phyloP scores from a whole-genome alignment of 2,329 filamentous ascomycete genomes.

The Chrysoporthe austroafricana region DNA sequence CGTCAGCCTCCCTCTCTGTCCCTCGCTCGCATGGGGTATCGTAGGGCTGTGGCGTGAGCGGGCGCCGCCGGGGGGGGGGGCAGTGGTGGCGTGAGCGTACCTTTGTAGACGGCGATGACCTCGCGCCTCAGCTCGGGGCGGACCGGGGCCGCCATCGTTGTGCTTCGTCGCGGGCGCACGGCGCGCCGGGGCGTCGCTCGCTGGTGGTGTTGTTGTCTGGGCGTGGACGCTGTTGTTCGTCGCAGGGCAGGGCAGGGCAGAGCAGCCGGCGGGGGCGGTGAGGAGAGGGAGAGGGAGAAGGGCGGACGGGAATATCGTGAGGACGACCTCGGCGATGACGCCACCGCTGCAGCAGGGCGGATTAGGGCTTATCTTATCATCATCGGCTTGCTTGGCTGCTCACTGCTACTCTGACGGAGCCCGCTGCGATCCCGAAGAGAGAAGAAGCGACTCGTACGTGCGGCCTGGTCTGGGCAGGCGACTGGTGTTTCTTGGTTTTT shows the following conservation, averaged over 20 bases:
- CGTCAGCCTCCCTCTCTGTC: background rate
- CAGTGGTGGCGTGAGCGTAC: conserved; percentile 47
- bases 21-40: background rate
- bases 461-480: too few species aligned
- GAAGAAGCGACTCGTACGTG: too few species aligned
- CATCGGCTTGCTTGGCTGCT: conserved; percentile 4
- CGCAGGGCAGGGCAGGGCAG: background rate
- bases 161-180: background rate
- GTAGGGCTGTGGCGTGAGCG: too few species aligned
- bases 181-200: background rate
- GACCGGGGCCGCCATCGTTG: conserved; percentile 38
- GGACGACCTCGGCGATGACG: conserved; percentile 31
- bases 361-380: conserved; percentile 13
- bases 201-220: background rate
- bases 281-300: background rate
- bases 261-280: too few species aligned
- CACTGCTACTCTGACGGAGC: too few species aligned
- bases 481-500: too few species aligned
- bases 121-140: conserved; percentile 70
- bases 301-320: background rate
- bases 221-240: background rate
- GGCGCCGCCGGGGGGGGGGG: background rate
- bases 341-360: conserved; percentile 14
- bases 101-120: conserved; percentile 89
- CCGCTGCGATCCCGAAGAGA: too few species aligned